Evolutionary conservation across 2,329 filamentous ascomycete genomes (phyloP).

Genomic region (Fusarium chlamydosporum): DNA sequence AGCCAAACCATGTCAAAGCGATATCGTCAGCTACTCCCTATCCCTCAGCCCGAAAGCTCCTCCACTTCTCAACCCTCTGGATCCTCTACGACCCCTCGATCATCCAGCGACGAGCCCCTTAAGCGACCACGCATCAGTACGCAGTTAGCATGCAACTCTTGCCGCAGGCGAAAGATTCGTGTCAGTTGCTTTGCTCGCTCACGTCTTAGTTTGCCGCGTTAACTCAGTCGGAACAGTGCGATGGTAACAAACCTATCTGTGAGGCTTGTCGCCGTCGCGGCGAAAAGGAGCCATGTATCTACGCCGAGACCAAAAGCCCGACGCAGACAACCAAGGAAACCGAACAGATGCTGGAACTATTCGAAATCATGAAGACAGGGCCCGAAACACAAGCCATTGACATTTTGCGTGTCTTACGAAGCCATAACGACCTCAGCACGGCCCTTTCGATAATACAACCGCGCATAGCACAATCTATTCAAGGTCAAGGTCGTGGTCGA

Average conservation of each 20-base stretch:
- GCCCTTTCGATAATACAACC: slow-evolving; percentile 20
- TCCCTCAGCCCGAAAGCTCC: slow-evolving; percentile 8
- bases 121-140: slow-evolving; percentile 30
- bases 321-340: slow-evolving; percentile 25
- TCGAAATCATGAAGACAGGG: slow-evolving; percentile 17
- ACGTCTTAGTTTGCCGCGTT: background rate
- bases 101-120: slow-evolving; percentile 19
- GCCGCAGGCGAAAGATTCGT: slow-evolving; percentile 32
- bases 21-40: slow-evolving; percentile 30
- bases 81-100: slow-evolving; percentile 23
- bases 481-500: background rate
- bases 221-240: slow-evolving; percentile 3
- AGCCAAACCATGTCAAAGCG: slow-evolving; percentile 33
- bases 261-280: slow-evolving; percentile 30
- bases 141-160: slow-evolving; percentile 27
- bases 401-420: slow-evolving; percentile 22
- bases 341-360: slow-evolving; percentile 25
- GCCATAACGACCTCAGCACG: slow-evolving; percentile 16
- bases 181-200: background rate
- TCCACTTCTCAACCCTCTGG: slow-evolving; percentile 15
- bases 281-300: slow-evolving; percentile 14
- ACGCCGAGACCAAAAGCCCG: slow-evolving; percentile 15
- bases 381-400: slow-evolving; percentile 33
- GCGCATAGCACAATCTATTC: background rate
- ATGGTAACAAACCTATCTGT: slow-evolving; percentile 18